Base-by-base conservation (phyloP, 2,329 filamentous ascomycete species). In the Ploettnerulaceae sp. region DNA sequence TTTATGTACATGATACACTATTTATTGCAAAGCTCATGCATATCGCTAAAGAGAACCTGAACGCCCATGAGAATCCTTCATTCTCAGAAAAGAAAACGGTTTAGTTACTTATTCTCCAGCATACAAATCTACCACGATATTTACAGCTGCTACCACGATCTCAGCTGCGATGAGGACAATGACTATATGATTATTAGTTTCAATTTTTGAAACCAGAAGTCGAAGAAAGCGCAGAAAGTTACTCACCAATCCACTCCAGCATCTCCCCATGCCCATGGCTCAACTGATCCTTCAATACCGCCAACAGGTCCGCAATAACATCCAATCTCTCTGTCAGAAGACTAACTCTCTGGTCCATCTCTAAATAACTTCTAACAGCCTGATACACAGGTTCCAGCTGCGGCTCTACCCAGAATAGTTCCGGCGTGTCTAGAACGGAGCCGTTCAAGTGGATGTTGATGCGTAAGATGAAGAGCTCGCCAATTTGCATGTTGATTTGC, bases 401-500 rank as follows among this genome's bases (percentile, higher is more conserved):
- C 7, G 93, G 93, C 68, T 98, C 93, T 24, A 91, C 87, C 93
- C 93, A 98, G 76, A 98, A 97, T 32, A 98, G 76, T 69, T 98
- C 93, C 0, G 93, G 93, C 7, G 90, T 95, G 66, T 98, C 93
- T 29, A 98, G 82, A 5, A 98, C 90, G 22, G 88, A 95, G 25
- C 93, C 93, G 66, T 97, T 95, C 40, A 98, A 77, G 69, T 98
- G 94, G 62, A 98, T 97, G 66, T 93, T 96, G 71, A 98, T 97
- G 50, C 93, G 82, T 24, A 98, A 73, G 63, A 98, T 97, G 68
- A 98, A 98, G 44, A 98, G 79, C 70, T 98, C 90, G 65, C 93
- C 93, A 51, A 98, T 96, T 69, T 97, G 90, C 90, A 97, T 97
- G 73, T 97, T 97, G 73, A 98, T 96, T 65, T 97, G 82, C 49